These are phyloP conservation scores for Fusarium buxicola DNA, from an alignment of 2,329 filamentous ascomycete genomes.

Conservation along the genomic window DNA sequence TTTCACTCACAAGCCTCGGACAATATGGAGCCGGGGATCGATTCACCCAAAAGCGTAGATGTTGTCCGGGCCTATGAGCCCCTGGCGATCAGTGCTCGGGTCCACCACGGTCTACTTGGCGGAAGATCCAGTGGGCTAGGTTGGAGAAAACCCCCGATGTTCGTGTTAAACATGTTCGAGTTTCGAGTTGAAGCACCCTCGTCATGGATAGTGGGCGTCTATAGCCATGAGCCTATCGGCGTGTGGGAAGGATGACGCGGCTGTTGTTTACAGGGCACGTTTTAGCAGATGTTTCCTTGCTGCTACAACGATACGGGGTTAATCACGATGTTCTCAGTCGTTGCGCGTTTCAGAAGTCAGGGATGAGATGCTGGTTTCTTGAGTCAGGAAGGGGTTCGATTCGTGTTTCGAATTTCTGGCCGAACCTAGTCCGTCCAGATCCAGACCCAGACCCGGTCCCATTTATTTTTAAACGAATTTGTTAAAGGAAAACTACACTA, in stretches of 20 bases:
- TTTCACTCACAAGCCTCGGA: conserved; percentile 39
- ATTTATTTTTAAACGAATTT: conserved; percentile 9
- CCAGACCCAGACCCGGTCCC: conserved; percentile 24
- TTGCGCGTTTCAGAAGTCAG: conserved; percentile 40
- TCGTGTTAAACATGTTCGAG: conserved; percentile 20
- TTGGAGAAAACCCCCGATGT: conserved; percentile 23
- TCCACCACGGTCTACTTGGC: conserved; percentile 37
- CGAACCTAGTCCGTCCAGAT: conserved; percentile 4
- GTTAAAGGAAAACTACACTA: conserved; percentile 15
- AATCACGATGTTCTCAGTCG: conserved; percentile 30
- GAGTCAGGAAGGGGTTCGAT: conserved; percentile 29
- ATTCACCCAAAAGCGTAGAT: conserved; percentile 13
- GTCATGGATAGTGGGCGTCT: conserved; percentile 16
- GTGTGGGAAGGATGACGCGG: conserved; percentile 41
- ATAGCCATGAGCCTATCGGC: conserved; percentile 12
- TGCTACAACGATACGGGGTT: conserved; percentile 20
- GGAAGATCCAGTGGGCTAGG: conserved; percentile 36
- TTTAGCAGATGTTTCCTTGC: conserved; percentile 38
- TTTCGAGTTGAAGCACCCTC: conserved; percentile 37
- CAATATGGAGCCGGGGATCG: conserved; percentile 28
- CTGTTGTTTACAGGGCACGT: conserved; percentile 29
- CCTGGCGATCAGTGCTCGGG: conserved; percentile 39
- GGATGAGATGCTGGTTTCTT: conserved; percentile 27
- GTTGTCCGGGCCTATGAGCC: neutral
- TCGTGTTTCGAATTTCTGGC: conserved; percentile 26